These are phyloP conservation scores for Vararia minispora DNA, from an alignment of 768 basidiomycete genomes.

Conservation along the genomic window DNA sequence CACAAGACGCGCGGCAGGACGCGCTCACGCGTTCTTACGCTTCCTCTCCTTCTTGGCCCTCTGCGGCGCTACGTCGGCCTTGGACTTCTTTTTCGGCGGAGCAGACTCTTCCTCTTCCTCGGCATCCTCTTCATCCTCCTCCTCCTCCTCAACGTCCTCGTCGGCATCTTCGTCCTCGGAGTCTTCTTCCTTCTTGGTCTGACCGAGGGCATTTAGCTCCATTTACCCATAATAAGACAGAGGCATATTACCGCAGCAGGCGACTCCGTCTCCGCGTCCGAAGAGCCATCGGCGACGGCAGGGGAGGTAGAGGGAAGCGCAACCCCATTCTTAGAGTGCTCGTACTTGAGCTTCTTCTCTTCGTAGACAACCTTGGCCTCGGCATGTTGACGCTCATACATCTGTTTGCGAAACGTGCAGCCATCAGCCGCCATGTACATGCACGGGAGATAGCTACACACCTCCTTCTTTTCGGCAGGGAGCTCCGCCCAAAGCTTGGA, in stretches of 20 bases:
- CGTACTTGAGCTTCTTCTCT: constrained; percentile 34
- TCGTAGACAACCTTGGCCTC: constrained; percentile 57
- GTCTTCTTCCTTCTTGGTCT: too few species aligned
- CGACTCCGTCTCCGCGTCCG: constrained; percentile 4
- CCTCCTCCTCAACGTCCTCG: constrained; percentile 15
- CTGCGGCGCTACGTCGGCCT: constrained; percentile 17
- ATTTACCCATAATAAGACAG: too few species aligned
- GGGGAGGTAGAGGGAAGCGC: background rate
- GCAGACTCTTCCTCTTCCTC: constrained; percentile 23
- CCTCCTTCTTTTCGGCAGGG: constrained; percentile 60
- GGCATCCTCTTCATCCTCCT: constrained; percentile 24
- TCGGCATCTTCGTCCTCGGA: constrained; percentile 5
- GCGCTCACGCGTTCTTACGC: constrained; percentile 28
- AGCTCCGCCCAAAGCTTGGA: constrained; percentile 66
- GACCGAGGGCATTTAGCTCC: too few species aligned
- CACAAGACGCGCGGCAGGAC: constrained; percentile 7
- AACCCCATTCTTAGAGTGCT: background rate
- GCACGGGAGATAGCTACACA: constrained; percentile 25
- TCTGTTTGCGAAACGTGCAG: constrained; percentile 24
- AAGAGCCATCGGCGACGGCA: constrained; percentile 6
- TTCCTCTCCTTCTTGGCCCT: constrained; percentile 35
- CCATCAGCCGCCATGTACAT: constrained; percentile 1
- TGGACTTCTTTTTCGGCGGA: constrained; percentile 11
- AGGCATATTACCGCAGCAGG: too few species aligned
- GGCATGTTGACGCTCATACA: constrained; percentile 39